These are phyloP conservation scores for Trichosporon asahii DNA, from an alignment of 1,284 basidiomycete species.

Conservation along the genomic window DNA sequence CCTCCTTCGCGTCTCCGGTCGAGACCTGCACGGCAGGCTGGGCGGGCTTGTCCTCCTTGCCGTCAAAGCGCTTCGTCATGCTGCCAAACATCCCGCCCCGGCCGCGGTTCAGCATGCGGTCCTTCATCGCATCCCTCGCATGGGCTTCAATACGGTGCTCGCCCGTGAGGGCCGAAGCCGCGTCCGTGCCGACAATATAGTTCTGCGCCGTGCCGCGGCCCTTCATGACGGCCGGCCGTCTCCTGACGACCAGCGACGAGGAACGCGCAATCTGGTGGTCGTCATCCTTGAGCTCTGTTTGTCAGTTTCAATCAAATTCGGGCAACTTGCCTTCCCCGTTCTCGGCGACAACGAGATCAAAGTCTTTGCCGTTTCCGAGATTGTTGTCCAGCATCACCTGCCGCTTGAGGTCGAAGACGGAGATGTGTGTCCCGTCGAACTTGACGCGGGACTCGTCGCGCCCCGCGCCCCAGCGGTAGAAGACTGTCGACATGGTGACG, in stretches of 20 bases:
- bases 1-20: conserved; percentile 49
- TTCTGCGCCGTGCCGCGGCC: conserved; percentile 90
- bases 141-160: conserved; percentile 50
- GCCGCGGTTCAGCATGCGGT: conserved; percentile 37
- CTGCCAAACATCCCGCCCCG: conserved; percentile 41
- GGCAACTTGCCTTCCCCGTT: conserved; percentile 66
- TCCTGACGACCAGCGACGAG: conserved; percentile 87
- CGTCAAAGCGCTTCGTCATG: conserved; percentile 88
- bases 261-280: conserved; percentile 86
- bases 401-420: conserved; percentile 97
- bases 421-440: conserved; percentile 97
- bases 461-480: conserved; percentile 97
- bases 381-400: conserved; percentile 96
- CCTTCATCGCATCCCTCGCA: conserved; percentile 45
- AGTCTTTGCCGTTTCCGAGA: conserved; percentile 90
- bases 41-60: conserved; percentile 57
- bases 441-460: conserved; percentile 90
- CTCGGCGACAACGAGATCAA: conserved; percentile 87
- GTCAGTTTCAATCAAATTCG: not conserved
- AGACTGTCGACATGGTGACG: conserved; percentile 80
- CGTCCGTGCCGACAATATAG: conserved; percentile 65
- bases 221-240: conserved; percentile 69
- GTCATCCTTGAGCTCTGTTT: conserved; percentile 86
- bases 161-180: conserved; percentile 40
- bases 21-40: conserved; percentile 36